phyloP scores from a whole-genome alignment of 73 alveolate genomes.

The Paramecium primaurelia region DNA sequence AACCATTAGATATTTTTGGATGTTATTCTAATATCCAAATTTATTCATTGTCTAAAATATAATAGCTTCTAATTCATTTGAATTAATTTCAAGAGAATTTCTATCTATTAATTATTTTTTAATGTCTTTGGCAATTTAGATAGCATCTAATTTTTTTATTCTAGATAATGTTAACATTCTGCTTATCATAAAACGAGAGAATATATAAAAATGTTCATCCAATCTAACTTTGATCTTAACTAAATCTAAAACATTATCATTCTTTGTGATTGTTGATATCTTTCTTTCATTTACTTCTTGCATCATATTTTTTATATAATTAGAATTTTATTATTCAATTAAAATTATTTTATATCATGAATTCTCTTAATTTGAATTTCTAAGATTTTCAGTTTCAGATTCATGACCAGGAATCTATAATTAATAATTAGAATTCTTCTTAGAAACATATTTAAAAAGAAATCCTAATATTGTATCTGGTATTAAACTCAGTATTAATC shows the following conservation, averaged over 20 bases:
- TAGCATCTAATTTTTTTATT: slow-evolving; percentile 52
- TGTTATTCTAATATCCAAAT: slow-evolving; percentile 65
- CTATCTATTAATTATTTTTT: slow-evolving; percentile 71
- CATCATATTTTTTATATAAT: not conserved
- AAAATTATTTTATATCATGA: not conserved
- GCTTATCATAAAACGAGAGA: slow-evolving; percentile 75
- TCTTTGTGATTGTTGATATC: not conserved
- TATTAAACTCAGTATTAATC: slow-evolving; percentile 18
- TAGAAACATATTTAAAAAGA: not conserved
- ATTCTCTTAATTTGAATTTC: not conserved
- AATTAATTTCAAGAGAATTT: slow-evolving; percentile 62
- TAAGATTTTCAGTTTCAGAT: not conserved
- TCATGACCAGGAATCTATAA: not conserved
- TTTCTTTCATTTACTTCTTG: not conserved
- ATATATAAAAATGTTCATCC: slow-evolving; percentile 75
- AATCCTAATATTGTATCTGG: not conserved
- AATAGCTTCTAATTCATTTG: slow-evolving; percentile 63
- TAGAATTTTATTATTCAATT: not conserved
- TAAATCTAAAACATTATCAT: slow-evolving; percentile 62
- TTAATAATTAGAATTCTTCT: not conserved
- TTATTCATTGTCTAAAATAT: slow-evolving; percentile 61
- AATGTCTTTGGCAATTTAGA: slow-evolving; percentile 68
- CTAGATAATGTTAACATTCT: slow-evolving; percentile 73
- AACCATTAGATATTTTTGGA: slow-evolving; percentile 70
- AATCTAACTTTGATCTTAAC: slow-evolving; percentile 72